Conservation (phyloP, 768 basidiomycete species). For the Mycena belliarum region DNA sequence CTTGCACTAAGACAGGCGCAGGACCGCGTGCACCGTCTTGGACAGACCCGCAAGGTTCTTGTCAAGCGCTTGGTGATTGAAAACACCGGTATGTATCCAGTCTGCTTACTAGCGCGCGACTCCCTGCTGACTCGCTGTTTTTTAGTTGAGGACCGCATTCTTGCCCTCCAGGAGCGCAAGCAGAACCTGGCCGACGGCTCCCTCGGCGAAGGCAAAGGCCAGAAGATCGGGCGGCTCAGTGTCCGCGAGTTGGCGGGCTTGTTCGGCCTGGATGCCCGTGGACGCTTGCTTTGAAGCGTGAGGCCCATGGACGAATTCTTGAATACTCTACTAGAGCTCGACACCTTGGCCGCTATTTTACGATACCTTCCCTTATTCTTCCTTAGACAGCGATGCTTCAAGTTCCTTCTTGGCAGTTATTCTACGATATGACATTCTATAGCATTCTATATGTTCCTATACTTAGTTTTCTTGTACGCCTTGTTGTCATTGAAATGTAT, state of each 20-base stretch:
- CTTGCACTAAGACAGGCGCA: background rate
- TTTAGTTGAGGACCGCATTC: constrained; percentile 66
- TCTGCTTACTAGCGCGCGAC: background rate
- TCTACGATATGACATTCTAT: too few species aligned
- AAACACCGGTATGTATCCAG: constrained; percentile 39
- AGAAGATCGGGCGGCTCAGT: constrained; percentile 56
- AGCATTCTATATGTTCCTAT: too few species aligned
- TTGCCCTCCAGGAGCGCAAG: constrained; percentile 64
- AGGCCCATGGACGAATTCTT: background rate
- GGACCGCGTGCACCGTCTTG: constrained; percentile 49
- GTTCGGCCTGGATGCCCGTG: constrained; percentile 44
- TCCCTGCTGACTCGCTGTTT: background rate
- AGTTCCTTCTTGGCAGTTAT: too few species aligned
- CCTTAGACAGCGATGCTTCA: too few species aligned
- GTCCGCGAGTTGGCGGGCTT: constrained; percentile 54
- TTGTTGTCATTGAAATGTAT: too few species aligned
- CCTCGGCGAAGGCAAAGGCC: constrained; percentile 61
- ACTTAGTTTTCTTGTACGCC: too few species aligned
- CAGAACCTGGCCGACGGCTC: constrained; percentile 60
- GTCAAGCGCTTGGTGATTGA: constrained; percentile 59
- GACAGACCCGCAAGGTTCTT: constrained; percentile 51
- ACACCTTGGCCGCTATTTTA: too few species aligned
- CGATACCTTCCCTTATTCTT: too few species aligned
- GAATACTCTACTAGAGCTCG: background rate
- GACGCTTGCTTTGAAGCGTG: constrained; percentile 29